Evolutionary conservation across 495 filamentous ascomycete genomes (phyloP), one percentile per base, ranked within the genome.

Genomic region (Penicillium atrosanguineum): DNA sequence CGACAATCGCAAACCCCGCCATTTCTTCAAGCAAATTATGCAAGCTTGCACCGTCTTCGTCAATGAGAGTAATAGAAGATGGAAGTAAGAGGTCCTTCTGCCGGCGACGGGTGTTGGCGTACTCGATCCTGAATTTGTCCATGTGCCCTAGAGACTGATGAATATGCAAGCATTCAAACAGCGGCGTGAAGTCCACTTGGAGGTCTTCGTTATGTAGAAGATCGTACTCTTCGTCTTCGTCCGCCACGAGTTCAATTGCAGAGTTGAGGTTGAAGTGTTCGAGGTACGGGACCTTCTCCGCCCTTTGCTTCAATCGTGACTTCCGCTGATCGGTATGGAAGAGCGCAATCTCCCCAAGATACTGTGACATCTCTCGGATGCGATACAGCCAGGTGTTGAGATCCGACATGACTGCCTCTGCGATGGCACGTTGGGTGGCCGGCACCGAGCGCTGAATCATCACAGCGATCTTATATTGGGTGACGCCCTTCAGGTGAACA

Each of bases 331-430:
- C 87, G 0, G 94, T 97, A 62, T 95, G 89, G 62, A 91, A 96
- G 64, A 99, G 91, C 20, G 94, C 91, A n/a, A 99, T 87, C 69
- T 97, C 92, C 4, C 94, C 94, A 20, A 99, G 75, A 49, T 93
- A 95, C 55, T 96, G 91, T 0, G 91, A 95, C 31, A 91, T 95
- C 67, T 97, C 95, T 52, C 95, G 85, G 54, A 99, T 95, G 26
- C 89, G 85, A 65, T 86, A 97, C n/a, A 99, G 77, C 94, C 94
- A 99, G 2, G 89, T 96, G 67, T 97, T 97, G 34, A 99, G 71
- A 70, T 99, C 94, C 1, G 84, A 87, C 95, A 97, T 97, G 51
- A 99, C 94, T 2, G 90, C 89, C 60, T 97, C 93, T 3, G 92
- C 91, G 50, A 99, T 95, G 25, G 92, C 83, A 57, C 87, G 89